Evolutionary conservation across 2,329 filamentous ascomycete genomes (phyloP).

Genomic region (Graphium sp.): DNA sequence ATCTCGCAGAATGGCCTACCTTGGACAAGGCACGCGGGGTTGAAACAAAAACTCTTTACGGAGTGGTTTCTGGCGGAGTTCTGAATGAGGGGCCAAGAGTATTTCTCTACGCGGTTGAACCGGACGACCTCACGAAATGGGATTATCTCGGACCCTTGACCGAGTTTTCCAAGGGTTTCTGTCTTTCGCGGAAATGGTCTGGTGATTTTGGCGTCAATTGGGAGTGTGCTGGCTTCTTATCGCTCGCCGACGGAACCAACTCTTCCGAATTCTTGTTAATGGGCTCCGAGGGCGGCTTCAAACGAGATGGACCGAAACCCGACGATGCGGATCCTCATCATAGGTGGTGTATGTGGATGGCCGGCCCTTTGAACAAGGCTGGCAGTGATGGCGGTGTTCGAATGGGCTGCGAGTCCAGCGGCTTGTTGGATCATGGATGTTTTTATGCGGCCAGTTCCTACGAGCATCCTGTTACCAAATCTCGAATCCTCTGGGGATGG

Average conservation of each 20-base stretch:
- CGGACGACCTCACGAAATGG: conserved; percentile 22
- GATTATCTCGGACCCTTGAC: conserved; percentile 23
- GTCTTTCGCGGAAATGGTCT: conserved; percentile 22
- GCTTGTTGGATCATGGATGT: conserved; percentile 28
- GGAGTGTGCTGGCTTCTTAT: conserved; percentile 29
- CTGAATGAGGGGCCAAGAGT: conserved; percentile 20
- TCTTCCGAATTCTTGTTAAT: conserved; percentile 23
- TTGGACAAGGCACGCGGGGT: conserved; percentile 10
- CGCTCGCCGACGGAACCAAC: conserved; percentile 14
- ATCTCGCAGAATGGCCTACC: conserved; percentile 12
- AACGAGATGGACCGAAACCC: conserved; percentile 2
- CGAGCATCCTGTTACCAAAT: conserved; percentile 20
- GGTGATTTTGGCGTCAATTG: conserved; percentile 32
- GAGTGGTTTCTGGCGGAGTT: conserved; percentile 29
- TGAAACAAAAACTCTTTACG: conserved; percentile 21
- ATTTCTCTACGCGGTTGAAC: conserved; percentile 25
- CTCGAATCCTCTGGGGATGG: conserved; percentile 28
- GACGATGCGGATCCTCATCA: conserved; percentile 3
- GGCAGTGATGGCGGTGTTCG: conserved; percentile 4
- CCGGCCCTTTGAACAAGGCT: conserved; percentile 11
- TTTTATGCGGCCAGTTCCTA: conserved; percentile 32
- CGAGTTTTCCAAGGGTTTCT: conserved; percentile 19
- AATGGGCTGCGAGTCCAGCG: conserved; percentile 20
- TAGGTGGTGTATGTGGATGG: conserved; percentile 21
- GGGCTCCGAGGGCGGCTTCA: conserved; percentile 22